Evolutionary conservation across 495 filamentous ascomycete genomes (phyloP), one percentile per base, ranked within the genome.

Genomic region (Xylaria flabelliformis): DNA sequence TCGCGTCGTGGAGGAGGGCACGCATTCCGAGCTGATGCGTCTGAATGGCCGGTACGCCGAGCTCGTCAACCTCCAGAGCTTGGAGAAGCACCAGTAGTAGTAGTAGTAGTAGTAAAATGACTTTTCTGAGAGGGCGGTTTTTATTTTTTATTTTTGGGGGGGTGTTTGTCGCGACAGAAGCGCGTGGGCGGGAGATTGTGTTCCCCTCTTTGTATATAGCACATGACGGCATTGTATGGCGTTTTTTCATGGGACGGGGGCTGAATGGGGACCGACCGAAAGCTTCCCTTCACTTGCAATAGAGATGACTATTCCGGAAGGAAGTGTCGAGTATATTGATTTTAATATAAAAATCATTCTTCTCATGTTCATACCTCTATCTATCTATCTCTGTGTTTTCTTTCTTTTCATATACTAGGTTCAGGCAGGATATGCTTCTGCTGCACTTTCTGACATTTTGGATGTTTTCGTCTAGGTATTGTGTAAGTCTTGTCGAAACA

Each of bases 31-130:
- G 72, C 77, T 96, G 74, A 82, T 95, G 82, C 81, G 80, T 21
- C 87, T 85, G 74, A 87, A 87, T 76, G 92, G 92, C 10, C 86
- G 91, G 48, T 96, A 96, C 78, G 90, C 82, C 58, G 93, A 95
- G 79, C 81, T 95, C 74, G 93, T 94, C 36, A 91, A 85, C 66
- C 78, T 95, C 77, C 93, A 97, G 85, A 93, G 90, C 81, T 78
- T 97, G 73, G 91, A 89, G 74, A 93, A 91, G 81, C 85, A 61
- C 46, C 72, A 76, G 48, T 78, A 65, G 36, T 39, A 2, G 26
- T 78, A 65, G 36, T 39, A 2, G 26, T 39, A 8, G 36, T 39
- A 39, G 36, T 39, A 39, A 36, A 74, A 41, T 41, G 13, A 21
- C 9, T 24, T 15, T 41, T 5, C 9, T 5, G 36, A 6, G 58